A percentile compares a stretch with the other conserved stretches of the same genome.
Conservation (phyloP, 2,329 filamentous ascomycete genomes). For the Aspergillus sp. region DNA sequence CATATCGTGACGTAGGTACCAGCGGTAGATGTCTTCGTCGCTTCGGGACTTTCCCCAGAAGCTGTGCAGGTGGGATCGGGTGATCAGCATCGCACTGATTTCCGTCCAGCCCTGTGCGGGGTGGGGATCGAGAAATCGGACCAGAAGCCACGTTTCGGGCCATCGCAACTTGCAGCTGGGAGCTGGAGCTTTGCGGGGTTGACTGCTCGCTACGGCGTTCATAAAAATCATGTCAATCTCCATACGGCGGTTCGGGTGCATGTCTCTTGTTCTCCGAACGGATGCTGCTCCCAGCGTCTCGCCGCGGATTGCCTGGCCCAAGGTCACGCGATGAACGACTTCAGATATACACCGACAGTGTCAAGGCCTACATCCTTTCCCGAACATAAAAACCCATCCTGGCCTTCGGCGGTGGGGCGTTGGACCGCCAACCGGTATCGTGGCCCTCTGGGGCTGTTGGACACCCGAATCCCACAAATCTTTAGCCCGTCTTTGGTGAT, state of each 20-base stretch:
- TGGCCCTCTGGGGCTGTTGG: neutral
- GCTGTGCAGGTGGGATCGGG: neutral
- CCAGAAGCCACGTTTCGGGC: neutral
- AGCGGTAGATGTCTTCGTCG: neutral
- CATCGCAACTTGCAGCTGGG: neutral
- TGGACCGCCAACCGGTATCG: neutral
- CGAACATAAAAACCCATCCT: neutral
- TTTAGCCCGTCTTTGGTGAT: neutral
- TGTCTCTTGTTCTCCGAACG: neutral
- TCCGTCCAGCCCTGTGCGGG: neutral
- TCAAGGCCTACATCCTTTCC: neutral
- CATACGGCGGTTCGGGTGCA: neutral
- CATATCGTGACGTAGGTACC: neutral
- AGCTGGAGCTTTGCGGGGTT: neutral
- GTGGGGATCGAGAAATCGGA: neutral
- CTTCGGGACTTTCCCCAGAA: neutral
- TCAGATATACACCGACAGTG: neutral
- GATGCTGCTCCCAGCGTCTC: neutral
- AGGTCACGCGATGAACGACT: neutral
- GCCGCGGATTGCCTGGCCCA: neutral
- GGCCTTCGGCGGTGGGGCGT: neutral
- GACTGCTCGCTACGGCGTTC: neutral
- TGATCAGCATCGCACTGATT: neutral
- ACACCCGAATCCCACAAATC: neutral
- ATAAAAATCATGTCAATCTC: neutral